Evolutionary conservation across 202 grass and related monocot species (phyloP).

Genomic region (Bolboschoenoplectus hybrid): DNA sequence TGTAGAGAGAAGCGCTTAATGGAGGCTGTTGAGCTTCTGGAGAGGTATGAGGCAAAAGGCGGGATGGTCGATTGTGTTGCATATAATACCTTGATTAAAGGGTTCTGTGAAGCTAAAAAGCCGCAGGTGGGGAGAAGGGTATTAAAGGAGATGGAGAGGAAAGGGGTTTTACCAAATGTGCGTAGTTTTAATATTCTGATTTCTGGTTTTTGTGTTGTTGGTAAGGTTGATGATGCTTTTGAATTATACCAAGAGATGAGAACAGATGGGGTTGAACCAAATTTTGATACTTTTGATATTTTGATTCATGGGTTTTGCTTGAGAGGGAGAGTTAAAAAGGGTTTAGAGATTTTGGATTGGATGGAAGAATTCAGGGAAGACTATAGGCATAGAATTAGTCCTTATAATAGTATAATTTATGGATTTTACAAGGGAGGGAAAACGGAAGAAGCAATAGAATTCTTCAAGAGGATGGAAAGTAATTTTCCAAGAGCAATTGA

Average conservation of each 20-base stretch:
- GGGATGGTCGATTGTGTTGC: slow-evolving; percentile 41
- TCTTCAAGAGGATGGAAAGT: slow-evolving; percentile 44
- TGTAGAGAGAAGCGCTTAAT: slow-evolving; percentile 33
- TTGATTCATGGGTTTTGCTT: slow-evolving; percentile 45
- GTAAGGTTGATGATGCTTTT: slow-evolving; percentile 25
- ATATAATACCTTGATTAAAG: slow-evolving; percentile 50
- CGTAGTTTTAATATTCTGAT: slow-evolving; percentile 45
- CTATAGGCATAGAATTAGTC: slow-evolving; percentile 40
- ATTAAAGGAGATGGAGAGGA: slow-evolving; percentile 48
- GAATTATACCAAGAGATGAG: slow-evolving; percentile 45
- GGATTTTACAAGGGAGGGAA: slow-evolving; percentile 43
- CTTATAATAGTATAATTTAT: slow-evolving; percentile 46
- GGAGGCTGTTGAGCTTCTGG: slow-evolving; percentile 44
- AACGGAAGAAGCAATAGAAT: slow-evolving; percentile 33
- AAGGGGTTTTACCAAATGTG: slow-evolving; percentile 47
- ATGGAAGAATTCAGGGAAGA: slow-evolving; percentile 45
- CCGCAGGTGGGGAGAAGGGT: slow-evolving; percentile 36
- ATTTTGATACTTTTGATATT: slow-evolving; percentile 50
- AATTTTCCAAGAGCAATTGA: slow-evolving; percentile 41
- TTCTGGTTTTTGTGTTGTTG: slow-evolving; percentile 42
- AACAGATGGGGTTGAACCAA: slow-evolving; percentile 41
- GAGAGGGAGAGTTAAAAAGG: slow-evolving; percentile 32
- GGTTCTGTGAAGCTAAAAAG: slow-evolving; percentile 40
- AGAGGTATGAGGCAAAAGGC: slow-evolving; percentile 41
- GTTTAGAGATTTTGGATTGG: slow-evolving; percentile 38